Evolutionary conservation across 2,329 filamentous ascomycete species (phyloP), one percentile per base, ranked within the genome.

Genomic region (Verticillium tricorpus): DNA sequence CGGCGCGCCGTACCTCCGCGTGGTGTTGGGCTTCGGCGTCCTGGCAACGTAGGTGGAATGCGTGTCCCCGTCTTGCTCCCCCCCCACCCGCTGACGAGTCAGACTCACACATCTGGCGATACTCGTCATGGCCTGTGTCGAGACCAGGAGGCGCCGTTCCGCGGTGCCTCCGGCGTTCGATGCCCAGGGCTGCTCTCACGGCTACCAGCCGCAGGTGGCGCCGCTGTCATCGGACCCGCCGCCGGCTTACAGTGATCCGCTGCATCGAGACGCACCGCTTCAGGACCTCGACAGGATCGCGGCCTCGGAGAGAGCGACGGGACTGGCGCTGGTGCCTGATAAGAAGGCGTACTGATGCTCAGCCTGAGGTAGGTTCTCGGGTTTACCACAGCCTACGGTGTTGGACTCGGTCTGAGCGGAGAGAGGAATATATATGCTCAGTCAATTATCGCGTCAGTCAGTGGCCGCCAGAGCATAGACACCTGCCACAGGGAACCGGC

Each of bases 21-120:
- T 66, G 12, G 52, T 63, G 9, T 50, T 64, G 19, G 61, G 34
- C 45, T 64, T 66, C 32, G 64, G 64, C 1, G 22, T 64, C 28
- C 35, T 66, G 14, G 56, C 63, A 39, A 55, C 63, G 64, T 64
- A 62, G 2, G 64, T 64, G 37, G 22, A 52, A 22, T 19, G 11
- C n/a, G 25, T 25, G 25, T 25, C 25, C 25, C 25, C 25, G 25
- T 5, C 25, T 5, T 25, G 9, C 15, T 19, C 1, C 7, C 17
- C 39, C 39, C n/a, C 8, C 6, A 3, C 45, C 22, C n/a, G 22
- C n/a, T 22, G 12, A 22, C 19, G 11, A 2, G 34, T 19, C 11
- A 52, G 45, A 19, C 3, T 52, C 19, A 4, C 14, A 7, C 45
- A 52, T 25, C 19, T 52, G 19, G 19, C 45, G 9, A 25, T 52